Evolutionary conservation across 2,329 filamentous ascomycete species (phyloP).

Genomic region (Xylaria sp.): DNA sequence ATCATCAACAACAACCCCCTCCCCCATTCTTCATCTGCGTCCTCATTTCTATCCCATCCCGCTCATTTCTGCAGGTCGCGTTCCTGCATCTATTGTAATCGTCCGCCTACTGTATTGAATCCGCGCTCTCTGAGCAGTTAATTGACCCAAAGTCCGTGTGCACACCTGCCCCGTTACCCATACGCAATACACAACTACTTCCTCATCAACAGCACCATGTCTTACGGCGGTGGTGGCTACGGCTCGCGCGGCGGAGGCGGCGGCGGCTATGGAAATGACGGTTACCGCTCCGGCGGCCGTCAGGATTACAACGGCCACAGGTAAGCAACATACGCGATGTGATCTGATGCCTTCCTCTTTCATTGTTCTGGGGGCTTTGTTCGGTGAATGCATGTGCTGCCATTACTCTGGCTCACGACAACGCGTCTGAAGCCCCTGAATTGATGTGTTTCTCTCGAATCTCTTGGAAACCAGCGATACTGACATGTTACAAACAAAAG

Average conservation of each 20-base stretch:
- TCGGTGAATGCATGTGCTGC: conserved; percentile 2
- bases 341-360: neutral
- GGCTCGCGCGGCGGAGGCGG: conserved; percentile 44
- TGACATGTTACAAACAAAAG: conserved; percentile 53
- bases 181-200: conserved; percentile 12
- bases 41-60: conserved; percentile 33
- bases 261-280: conserved; percentile 47
- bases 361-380: neutral
- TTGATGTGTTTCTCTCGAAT: neutral
- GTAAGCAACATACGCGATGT: conserved; percentile 41
- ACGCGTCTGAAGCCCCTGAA: neutral
- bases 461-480: conserved; percentile 52
- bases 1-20: conserved; percentile 40
- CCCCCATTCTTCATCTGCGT: conserved; percentile 28
- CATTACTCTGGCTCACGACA: conserved; percentile 7
- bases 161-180: conserved; percentile 27
- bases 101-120: conserved; percentile 31
- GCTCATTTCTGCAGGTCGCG: conserved; percentile 47
- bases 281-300: conserved; percentile 44
- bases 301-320: conserved; percentile 55
- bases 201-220: conserved; percentile 62
- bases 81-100: conserved; percentile 35
- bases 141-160: conserved; percentile 18
- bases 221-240: conserved; percentile 68
- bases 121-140: conserved; percentile 39